phyloP scores from a whole-genome alignment of 1,284 basidiomycete species.

The Grifola frondosa region DNA sequence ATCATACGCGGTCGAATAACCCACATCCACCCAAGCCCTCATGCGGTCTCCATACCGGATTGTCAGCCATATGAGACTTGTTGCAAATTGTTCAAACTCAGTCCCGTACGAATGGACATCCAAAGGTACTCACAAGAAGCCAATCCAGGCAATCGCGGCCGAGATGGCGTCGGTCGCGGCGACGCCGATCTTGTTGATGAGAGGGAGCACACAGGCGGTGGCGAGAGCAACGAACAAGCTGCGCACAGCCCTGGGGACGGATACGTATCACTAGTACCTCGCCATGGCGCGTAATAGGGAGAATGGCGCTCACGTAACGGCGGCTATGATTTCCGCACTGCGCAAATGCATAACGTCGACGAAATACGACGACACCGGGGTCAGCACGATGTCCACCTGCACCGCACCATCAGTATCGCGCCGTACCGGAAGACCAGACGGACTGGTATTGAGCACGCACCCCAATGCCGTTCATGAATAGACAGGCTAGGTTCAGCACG shows the following conservation, averaged over 20 bases:
- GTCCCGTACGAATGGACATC: slow-evolving; percentile 35
- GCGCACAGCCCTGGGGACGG: slow-evolving; percentile 38
- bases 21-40: slow-evolving; percentile 48
- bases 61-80: slow-evolving; percentile 42
- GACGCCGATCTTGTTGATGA: slow-evolving; percentile 53
- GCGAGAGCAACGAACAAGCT: slow-evolving; percentile 39
- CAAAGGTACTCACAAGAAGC: slow-evolving; percentile 39
- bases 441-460: slow-evolving; percentile 31
- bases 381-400: slow-evolving; percentile 47
- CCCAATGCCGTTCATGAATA: slow-evolving; percentile 52
- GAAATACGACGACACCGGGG: slow-evolving; percentile 52
- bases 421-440: neutral
- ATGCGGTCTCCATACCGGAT: slow-evolving; percentile 46
- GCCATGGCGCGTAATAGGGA: slow-evolving; percentile 1
- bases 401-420: slow-evolving; percentile 15
- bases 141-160: slow-evolving; percentile 41
- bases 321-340: slow-evolving; percentile 54
- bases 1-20: slow-evolving; percentile 33
- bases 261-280: neutral
- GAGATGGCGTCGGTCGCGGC: slow-evolving; percentile 50
- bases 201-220: slow-evolving; percentile 47
- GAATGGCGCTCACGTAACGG: slow-evolving; percentile 34
- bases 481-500: slow-evolving; percentile 38
- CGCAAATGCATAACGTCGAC: slow-evolving; percentile 54
- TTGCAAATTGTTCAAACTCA: no score